Evolutionary conservation across 768 basidiomycete species (phyloP), one percentile per base, ranked within the genome.

Genomic region (Naematelia encephala): DNA sequence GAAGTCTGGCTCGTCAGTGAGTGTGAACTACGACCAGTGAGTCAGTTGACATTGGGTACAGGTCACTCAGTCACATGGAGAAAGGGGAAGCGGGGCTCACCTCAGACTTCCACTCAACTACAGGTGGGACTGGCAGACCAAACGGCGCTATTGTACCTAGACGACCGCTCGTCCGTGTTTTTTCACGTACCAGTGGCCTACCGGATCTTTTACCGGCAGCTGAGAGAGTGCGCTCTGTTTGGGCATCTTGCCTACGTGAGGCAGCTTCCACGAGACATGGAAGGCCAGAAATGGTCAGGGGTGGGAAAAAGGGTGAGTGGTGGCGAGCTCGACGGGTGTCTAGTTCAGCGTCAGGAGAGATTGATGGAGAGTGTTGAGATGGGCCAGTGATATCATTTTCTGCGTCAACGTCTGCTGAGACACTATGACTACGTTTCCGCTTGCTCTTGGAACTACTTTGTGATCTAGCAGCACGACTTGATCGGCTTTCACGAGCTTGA

Each of bases 191-290:
- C n/a, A 51, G 54, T n/a, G 39, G 21, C 28, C 27, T 26, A 26
- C 34, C 45, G 1, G 30, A 23, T 23, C 28, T 10, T 21, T 16
- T 23, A 19, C 10, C 34, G 11, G 21, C 54, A 4, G 34, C 30
- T n/a, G n/a, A 12, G 12, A 12, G 19, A n/a, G n/a, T n/a, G 14
- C 8, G n/a, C 39, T 11, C 43, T 25, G 43, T 22, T 23, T 59
- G 42, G 2, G 5, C 30, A 21, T n/a, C 21, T 27, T 62, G 61
- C 11, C 64, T 48, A 11, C 58, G 61, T 16, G 61, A 43, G 14
- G 64, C 64, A 21, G 64, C 64, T 55, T 66, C 58, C 16, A 66
- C 34, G 4, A 66, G 42, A 29, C 27, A 62, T 30, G 64, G 64
- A 5, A 65, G 22, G n/a, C 51, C 50, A 21, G 25, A 29, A 5